phyloP scores from a whole-genome alignment of 192 early-diverging fungal genomes.

The Funneliformis mosseae region DNA sequence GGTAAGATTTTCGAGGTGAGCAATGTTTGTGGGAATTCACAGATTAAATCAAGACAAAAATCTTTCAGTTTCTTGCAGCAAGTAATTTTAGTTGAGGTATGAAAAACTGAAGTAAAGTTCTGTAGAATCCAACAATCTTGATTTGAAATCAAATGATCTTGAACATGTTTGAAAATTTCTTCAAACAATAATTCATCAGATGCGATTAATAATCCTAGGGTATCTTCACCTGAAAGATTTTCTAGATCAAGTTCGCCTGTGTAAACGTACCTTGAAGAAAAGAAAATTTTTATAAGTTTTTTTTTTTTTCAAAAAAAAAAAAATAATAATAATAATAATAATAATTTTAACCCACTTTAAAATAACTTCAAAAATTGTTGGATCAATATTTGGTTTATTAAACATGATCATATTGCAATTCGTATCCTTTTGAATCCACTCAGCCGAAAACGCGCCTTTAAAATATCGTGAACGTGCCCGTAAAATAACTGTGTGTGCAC shows the following conservation, averaged over 20 bases:
- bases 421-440: no score
- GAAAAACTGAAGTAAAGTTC: not conserved
- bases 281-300: no score
- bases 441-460: no score
- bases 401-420: no score
- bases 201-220: not conserved
- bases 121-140: not conserved
- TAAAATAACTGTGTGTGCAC: no score
- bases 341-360: no score
- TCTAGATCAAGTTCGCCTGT: not conserved
- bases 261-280: not conserved
- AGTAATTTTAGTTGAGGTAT: not conserved
- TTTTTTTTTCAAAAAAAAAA: no score
- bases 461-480: no score
- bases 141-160: not conserved
- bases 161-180: not conserved
- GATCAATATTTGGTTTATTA: no score
- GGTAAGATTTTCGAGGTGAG: not conserved
- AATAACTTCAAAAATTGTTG: no score
- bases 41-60: conserved; percentile 17
- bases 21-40: not conserved
- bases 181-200: not conserved
- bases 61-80: conserved; percentile 6
- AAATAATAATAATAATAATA: no score
- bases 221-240: not conserved